Percentiles rank a stretch among this genome's conserved stretches.
Evolutionary conservation across 2,329 filamentous ascomycete genomes (phyloP).

Genomic region (Dothideomycetes sp.): DNA sequence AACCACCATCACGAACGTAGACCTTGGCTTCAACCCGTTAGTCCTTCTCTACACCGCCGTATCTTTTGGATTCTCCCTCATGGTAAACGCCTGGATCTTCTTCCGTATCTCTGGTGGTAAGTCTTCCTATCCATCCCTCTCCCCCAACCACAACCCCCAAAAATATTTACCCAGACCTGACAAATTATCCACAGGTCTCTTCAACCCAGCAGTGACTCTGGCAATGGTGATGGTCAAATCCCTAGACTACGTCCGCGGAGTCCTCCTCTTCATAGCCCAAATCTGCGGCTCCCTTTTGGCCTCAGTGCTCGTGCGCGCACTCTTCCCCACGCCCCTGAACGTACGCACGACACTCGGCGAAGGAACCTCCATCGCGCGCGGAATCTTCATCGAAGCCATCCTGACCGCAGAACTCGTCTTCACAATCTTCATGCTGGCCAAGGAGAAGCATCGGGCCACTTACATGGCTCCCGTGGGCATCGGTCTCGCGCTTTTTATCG

Average conservation of each 20-base stretch:
- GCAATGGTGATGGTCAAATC: conserved; percentile 52
- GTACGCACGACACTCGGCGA: conserved; percentile 49
- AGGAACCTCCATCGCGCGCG: conserved; percentile 45
- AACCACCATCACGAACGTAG: conserved; percentile 8
- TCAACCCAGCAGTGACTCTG: conserved; percentile 38
- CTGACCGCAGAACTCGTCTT: conserved; percentile 55
- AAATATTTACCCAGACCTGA: neutral
- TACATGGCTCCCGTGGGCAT: conserved; percentile 64
- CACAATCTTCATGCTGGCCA: conserved; percentile 59
- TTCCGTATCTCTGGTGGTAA: conserved; percentile 14
- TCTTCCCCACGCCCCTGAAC: conserved; percentile 49
- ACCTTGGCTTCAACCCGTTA: conserved; percentile 8
- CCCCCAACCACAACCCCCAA: neutral
- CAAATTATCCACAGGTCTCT: conserved; percentile 6
- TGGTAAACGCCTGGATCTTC: conserved; percentile 17
- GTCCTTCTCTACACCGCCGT: conserved; percentile 14
- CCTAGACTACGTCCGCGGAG: conserved; percentile 43
- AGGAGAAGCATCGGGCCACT: conserved; percentile 65
- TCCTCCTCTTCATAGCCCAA: conserved; percentile 48
- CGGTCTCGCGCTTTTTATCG: conserved; percentile 60
- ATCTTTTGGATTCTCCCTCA: conserved; percentile 16
- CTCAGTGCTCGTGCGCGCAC: conserved; percentile 46
- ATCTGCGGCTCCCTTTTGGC: conserved; percentile 51
- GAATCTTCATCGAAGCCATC: conserved; percentile 59
- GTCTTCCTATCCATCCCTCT: neutral